Conservation (phyloP, 164 flowering plant genomes). For the Aristolochia californica region DNA sequence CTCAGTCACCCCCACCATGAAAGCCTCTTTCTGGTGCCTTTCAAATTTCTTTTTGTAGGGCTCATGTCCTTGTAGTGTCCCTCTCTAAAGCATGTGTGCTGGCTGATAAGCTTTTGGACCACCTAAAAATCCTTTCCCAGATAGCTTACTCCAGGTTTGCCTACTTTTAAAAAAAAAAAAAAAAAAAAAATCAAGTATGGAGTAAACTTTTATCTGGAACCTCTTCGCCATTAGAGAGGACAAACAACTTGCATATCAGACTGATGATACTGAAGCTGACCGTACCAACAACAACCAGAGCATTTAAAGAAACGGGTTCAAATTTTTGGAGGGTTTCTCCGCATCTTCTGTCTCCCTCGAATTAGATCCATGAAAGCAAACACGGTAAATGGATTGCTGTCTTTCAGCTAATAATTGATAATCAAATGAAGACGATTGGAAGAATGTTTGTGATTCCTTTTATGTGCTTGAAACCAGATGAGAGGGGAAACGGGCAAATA, state of each 20-base stretch:
- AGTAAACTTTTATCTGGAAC: neutral
- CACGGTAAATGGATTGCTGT: no score
- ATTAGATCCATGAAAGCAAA: no score
- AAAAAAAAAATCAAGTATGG: neutral
- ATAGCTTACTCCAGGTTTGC: neutral
- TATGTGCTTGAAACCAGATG: no score
- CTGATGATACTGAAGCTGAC: neutral
- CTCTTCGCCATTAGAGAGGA: neutral
- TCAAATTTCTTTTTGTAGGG: neutral
- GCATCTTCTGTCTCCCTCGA: no score
- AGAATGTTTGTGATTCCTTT: no score
- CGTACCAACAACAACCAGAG: no score
- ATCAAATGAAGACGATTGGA: no score
- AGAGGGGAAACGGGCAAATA: no score
- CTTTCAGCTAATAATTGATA: no score
- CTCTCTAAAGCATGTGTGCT: constrained; percentile 9
- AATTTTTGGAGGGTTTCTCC: no score
- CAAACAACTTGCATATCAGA: neutral
- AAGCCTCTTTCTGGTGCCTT: neutral
- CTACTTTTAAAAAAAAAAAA: no score
- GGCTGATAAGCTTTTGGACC: constrained; percentile 13
- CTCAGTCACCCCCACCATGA: neutral
- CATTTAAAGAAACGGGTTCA: no score
- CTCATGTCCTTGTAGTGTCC: neutral
- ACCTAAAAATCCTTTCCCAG: neutral